Conservation (phyloP, 139 green algal species). For the Micractinium sp. region DNA sequence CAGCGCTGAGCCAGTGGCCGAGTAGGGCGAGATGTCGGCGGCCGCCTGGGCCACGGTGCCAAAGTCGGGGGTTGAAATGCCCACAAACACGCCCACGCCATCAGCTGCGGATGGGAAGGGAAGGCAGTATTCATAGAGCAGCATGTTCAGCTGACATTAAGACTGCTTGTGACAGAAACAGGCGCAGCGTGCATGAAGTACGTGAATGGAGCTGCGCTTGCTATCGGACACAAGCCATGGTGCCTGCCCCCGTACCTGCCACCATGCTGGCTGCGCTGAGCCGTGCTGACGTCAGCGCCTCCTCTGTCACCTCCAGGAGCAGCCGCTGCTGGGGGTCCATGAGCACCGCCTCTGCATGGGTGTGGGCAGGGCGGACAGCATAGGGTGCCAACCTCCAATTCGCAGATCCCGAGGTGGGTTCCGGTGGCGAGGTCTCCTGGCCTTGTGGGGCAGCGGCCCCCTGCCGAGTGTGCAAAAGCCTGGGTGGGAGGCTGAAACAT, state of each 20-base stretch:
- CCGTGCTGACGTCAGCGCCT: constrained; percentile 30
- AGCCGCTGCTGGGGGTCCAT: constrained; percentile 90
- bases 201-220: too few relatives aligned
- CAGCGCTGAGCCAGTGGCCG: constrained; percentile 54
- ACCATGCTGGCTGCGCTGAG: constrained; percentile 50
- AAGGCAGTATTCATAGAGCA: neutral
- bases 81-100: constrained; percentile 71
- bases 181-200: neutral
- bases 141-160: too few relatives aligned
- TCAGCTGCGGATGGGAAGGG: neutral
- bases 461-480: too few relatives aligned
- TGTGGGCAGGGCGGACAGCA: neutral
- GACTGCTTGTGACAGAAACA: neutral
- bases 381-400: too few relatives aligned
- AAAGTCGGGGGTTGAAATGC: constrained; percentile 46
- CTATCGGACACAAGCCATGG: too few relatives aligned
- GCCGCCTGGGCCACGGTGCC: neutral
- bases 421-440: too few relatives aligned
- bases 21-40: constrained; percentile 17
- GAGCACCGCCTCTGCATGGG: constrained; percentile 58
- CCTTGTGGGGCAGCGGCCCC: too few relatives aligned
- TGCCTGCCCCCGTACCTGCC: constrained; percentile 53
- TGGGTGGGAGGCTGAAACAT: too few relatives aligned
- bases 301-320: constrained; percentile 66
- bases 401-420: too few relatives aligned